Conservation (phyloP, 1,139 yeast species). For the Protomyces inundatus region DNA sequence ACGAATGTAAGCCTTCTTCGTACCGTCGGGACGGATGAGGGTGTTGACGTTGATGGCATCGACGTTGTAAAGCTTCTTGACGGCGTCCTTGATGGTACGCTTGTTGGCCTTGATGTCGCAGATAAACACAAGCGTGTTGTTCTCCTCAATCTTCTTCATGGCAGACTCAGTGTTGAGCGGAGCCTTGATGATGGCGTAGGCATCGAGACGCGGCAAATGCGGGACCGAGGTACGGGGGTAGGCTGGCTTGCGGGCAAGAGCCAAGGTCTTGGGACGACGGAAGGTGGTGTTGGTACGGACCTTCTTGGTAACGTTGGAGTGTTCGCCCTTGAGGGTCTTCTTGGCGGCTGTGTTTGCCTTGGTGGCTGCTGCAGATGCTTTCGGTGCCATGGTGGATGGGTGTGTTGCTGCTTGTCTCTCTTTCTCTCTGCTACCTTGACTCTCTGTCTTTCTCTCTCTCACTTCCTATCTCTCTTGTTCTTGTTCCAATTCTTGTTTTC, state of each 20-base stretch:
- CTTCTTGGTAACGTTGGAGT: slow-evolving; percentile 83
- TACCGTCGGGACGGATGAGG: slow-evolving; percentile 69
- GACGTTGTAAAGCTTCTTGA: slow-evolving; percentile 96
- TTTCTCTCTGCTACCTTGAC: too few relatives aligned
- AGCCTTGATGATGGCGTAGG: slow-evolving; percentile 87
- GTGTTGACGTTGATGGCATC: slow-evolving; percentile 61
- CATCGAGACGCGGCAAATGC: slow-evolving; percentile 94
- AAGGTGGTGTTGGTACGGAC: slow-evolving; percentile 93
- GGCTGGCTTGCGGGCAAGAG: slow-evolving; percentile 89
- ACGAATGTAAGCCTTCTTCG: slow-evolving; percentile 99
- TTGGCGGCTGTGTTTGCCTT: slow-evolving; percentile 98
- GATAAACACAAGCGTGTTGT: slow-evolving; percentile 98
- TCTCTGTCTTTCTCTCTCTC: neutral
- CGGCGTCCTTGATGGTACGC: slow-evolving; percentile 96
- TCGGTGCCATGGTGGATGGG: neutral
- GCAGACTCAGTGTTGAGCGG: slow-evolving; percentile 99
- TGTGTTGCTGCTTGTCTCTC: neutral
- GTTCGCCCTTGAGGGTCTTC: slow-evolving; percentile 97
- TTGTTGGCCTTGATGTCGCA: slow-evolving; percentile 96
- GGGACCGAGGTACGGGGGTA: slow-evolving; percentile 95
- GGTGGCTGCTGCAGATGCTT: slow-evolving; percentile 35
- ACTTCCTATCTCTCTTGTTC: neutral
- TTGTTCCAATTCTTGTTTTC: neutral
- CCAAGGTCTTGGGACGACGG: slow-evolving; percentile 96
- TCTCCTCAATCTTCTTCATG: slow-evolving; percentile 98